Percentiles rank a stretch among this genome's conserved stretches.
Evolutionary conservation across 192 early-diverging fungal genomes (phyloP).

Genomic region (Entophlyctis luteolus): DNA sequence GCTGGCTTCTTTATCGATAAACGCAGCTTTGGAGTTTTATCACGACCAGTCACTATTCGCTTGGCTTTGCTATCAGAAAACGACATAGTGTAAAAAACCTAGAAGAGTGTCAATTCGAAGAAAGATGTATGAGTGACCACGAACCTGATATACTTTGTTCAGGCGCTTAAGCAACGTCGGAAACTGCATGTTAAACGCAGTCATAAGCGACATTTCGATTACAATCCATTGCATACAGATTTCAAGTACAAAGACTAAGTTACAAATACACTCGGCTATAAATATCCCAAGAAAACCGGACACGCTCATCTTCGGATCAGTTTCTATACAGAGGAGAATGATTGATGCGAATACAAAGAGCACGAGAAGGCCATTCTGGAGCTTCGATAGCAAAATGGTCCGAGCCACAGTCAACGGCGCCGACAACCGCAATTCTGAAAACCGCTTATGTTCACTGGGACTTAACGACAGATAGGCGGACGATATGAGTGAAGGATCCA

Average conservation of each 20-base stretch:
- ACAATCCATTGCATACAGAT: background rate
- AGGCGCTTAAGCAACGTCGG: background rate
- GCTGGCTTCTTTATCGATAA: too few relatives aligned
- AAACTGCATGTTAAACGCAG: background rate
- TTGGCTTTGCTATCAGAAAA: background rate
- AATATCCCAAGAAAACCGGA: background rate
- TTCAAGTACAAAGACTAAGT: background rate
- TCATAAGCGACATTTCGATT: background rate
- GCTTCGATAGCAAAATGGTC: background rate
- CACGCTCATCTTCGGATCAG: background rate
- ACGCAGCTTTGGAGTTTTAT: background rate
- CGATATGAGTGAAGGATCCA: background rate
- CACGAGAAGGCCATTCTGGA: background rate
- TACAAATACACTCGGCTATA: background rate
- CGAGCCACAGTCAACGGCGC: background rate
- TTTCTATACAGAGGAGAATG: constrained; percentile 5
- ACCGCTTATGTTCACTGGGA: background rate
- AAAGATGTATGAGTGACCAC: too few relatives aligned
- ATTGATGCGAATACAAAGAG: background rate
- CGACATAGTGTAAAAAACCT: background rate
- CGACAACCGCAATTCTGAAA: background rate
- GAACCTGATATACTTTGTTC: too few relatives aligned
- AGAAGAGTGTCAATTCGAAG: too few relatives aligned
- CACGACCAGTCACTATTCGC: background rate
- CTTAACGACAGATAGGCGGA: background rate